phyloP scores from a whole-genome alignment of 2,329 filamentous ascomycete species.

The Fusarium haematococcum region DNA sequence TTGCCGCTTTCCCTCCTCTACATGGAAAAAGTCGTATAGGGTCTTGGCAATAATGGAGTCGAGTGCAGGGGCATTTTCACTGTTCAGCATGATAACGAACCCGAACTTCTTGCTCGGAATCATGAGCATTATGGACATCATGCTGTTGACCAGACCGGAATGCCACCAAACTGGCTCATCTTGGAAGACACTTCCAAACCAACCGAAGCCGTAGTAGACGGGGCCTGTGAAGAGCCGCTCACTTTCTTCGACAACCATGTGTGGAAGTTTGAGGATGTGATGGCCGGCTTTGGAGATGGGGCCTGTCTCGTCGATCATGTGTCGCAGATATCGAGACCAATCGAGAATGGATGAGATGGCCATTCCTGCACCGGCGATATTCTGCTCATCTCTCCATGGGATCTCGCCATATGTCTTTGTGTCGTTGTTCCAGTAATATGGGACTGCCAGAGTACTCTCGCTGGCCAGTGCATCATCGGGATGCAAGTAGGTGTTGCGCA shows the following conservation, averaged over 20 bases:
- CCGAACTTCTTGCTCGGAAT: conserved; percentile 41
- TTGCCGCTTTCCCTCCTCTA: conserved; percentile 15
- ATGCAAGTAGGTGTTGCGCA: conserved; percentile 54
- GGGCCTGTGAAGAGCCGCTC: conserved; percentile 23
- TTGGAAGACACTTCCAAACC: conserved; percentile 30
- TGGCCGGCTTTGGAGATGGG: conserved; percentile 45
- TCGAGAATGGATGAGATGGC: conserved; percentile 55
- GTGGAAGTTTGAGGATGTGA: conserved; percentile 39
- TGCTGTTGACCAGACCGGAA: conserved; percentile 37
- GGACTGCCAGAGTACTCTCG: conserved; percentile 48
- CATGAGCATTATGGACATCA: conserved; percentile 45
- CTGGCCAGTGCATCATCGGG: conserved; percentile 31
- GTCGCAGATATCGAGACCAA: conserved; percentile 51
- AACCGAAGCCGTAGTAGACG: conserved; percentile 42
- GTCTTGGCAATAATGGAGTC: conserved; percentile 38
- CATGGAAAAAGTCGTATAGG: conserved; percentile 39
- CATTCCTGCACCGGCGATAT: conserved; percentile 50
- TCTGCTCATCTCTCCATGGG: conserved; percentile 23
- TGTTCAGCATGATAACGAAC: conserved; percentile 43
- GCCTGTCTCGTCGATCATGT: conserved; percentile 46
- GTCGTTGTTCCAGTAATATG: conserved; percentile 53
- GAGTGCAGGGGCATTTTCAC: conserved; percentile 14
- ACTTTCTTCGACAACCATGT: conserved; percentile 27
- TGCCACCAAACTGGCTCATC: conserved; percentile 42
- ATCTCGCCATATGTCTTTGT: conserved; percentile 42